Base-by-base conservation (phyloP, 768 basidiomycete genomes). In the Holtermanniella nyarrowii region DNA sequence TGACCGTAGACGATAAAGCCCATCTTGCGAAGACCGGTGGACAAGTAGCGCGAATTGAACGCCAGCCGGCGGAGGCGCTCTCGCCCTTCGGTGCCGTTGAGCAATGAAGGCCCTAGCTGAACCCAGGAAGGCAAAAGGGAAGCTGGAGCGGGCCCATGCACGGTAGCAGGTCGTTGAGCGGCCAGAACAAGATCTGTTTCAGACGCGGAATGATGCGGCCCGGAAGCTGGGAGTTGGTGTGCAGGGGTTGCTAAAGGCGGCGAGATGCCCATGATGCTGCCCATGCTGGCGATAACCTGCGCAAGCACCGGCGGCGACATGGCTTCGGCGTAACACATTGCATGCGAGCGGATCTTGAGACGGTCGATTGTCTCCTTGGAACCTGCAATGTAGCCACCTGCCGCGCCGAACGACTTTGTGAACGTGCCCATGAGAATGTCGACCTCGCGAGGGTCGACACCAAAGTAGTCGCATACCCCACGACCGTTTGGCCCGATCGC, bases 401-500 rank as follows among this genome's bases (percentile, higher is more conserved):
- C 85, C 4, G 65, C 61, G 22, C 64, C 66, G 46, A 69, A 72
- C 3, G 74, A 75, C 54, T 76, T 76, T 22, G 93, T 99, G 72
- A 99, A 95, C 0, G 95, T 99, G 45, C 95, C 95, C 95, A 99
- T 99, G 56, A 95, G 80, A 56, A 99, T 78, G 66, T 99, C 95
- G 57, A 97, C 79, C 5, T 77, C 77, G 2, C 78, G 77, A 11
- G 95, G 89, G 58, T 85, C 74, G 52, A 97, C 74, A 44, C 80
- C 80, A 70, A 93, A 99, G 74, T 93, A 99, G 68, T 99, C 91
- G 47, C 83, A 81, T 7, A 99, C 85, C 52, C 95, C 95, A 31
- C 95, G 88, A 4, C 95, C 95, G 60, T 85, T 80, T 4, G 90
- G 88, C 26, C 95, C 95, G 24, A 97, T 77, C 1, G 90, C 95